Evolutionary conservation across 164 flowering plant genomes (phyloP).

Genomic region (Liquidambar formosana): DNA sequence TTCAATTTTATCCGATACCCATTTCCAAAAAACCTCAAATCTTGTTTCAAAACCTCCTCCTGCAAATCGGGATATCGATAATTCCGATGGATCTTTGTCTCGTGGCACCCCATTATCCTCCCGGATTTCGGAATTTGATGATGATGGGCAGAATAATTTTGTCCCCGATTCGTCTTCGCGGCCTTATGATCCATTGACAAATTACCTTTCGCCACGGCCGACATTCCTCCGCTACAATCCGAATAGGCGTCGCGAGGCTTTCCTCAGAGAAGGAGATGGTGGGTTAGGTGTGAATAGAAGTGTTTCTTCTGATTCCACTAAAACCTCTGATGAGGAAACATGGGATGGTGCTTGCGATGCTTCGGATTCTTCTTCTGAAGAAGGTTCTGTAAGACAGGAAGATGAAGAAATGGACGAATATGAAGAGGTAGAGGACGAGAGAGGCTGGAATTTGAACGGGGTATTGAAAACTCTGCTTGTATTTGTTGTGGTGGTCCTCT

Average conservation of each 20-base stretch:
- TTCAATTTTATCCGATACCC: constrained; percentile 13
- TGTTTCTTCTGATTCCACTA: constrained; percentile 20
- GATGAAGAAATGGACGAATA: too few relatives aligned
- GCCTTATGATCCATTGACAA: constrained; percentile 55
- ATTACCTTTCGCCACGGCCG: constrained; percentile 65
- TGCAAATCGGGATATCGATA: background rate
- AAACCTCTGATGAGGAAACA: constrained; percentile 20
- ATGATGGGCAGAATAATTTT: constrained; percentile 8
- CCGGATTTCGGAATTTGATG: background rate
- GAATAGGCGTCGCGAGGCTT: constrained; percentile 28
- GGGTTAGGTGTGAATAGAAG: background rate
- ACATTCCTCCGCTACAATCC: constrained; percentile 58
- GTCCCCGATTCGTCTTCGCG: constrained; percentile 7
- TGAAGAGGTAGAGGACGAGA: too few relatives aligned
- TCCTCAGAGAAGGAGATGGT: constrained; percentile 14
- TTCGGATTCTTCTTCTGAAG: constrained; percentile 10
- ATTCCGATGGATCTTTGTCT: too few relatives aligned
- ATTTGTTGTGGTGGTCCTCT: constrained; percentile 34
- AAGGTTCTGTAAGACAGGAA: constrained; percentile 12
- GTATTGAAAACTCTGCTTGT: constrained; percentile 38
- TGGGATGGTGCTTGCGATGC: constrained; percentile 1
- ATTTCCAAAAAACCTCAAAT: constrained; percentile 11
- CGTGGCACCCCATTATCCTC: too few relatives aligned
- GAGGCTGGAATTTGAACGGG: too few relatives aligned
- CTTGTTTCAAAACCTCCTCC: background rate